These are phyloP conservation scores for Xylariomycetidae sp. DNA, from an alignment of 2,329 filamentous ascomycete genomes.

Conservation along the genomic window DNA sequence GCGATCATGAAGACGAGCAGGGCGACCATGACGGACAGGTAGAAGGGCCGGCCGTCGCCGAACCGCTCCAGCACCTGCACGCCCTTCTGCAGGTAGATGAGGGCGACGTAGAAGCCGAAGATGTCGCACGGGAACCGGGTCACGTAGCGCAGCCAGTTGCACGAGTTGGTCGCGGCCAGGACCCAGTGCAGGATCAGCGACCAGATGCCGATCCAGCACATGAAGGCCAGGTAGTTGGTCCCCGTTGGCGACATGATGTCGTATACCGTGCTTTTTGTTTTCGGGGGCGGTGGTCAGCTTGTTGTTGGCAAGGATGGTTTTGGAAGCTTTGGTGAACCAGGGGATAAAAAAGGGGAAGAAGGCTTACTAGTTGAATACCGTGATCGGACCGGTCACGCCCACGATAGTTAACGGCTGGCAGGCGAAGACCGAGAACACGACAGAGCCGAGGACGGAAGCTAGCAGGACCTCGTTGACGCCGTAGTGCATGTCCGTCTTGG, in stretches of 20 bases:
- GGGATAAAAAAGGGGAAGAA: neutral
- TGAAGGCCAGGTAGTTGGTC: constrained; percentile 81
- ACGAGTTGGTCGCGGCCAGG: constrained; percentile 78
- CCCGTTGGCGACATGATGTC: constrained; percentile 76
- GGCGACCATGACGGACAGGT: constrained; percentile 72
- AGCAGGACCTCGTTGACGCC: constrained; percentile 91
- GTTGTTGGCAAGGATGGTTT: no score
- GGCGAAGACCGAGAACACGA: constrained; percentile 75
- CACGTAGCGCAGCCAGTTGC: constrained; percentile 83
- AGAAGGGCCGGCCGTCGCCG: constrained; percentile 63
- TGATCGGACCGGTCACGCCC: constrained; percentile 85
- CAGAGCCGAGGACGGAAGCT: constrained; percentile 74
- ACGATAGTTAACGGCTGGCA: constrained; percentile 88
- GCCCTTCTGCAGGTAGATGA: constrained; percentile 87
- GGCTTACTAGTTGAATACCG: constrained; percentile 79
- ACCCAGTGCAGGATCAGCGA: constrained; percentile 80
- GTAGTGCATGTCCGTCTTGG: constrained; percentile 77
- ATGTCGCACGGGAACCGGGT: constrained; percentile 91
- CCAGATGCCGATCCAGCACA: constrained; percentile 92
- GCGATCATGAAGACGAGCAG: constrained; percentile 74
- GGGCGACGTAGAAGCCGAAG: constrained; percentile 90
- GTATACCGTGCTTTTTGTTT: constrained; percentile 84
- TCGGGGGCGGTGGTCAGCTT: no score
- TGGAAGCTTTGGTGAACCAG: no score
- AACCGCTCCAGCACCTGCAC: constrained; percentile 79